Evolutionary conservation across 148 eudicot genomes (phyloP).

Genomic region (Polygonum aviculare): DNA sequence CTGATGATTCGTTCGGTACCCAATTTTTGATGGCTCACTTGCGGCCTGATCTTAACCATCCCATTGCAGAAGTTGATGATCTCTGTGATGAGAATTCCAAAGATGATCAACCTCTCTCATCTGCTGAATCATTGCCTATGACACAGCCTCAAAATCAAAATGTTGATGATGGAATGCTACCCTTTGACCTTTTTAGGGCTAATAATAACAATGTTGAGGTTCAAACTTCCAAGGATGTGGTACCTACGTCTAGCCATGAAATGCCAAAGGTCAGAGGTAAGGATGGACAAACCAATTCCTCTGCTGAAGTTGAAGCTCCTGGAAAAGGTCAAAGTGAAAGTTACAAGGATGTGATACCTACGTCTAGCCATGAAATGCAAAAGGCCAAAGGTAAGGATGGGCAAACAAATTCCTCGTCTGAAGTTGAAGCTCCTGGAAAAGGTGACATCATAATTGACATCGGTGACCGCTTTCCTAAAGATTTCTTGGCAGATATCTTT

Average conservation of each 20-base stretch:
- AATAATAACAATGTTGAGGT: slow-evolving; percentile 11
- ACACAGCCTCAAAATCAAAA: slow-evolving; percentile 8
- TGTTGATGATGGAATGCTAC: slow-evolving; percentile 6
- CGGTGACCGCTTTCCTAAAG: slow-evolving; percentile 89
- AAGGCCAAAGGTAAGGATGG: slow-evolving; percentile 4
- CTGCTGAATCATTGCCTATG: slow-evolving; percentile 6
- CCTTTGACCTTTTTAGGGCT: slow-evolving; percentile 24
- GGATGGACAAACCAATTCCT: slow-evolving; percentile 11
- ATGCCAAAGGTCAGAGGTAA: neutral
- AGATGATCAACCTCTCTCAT: slow-evolving; percentile 7
- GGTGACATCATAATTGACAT: slow-evolving; percentile 86
- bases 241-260: slow-evolving; percentile 16
- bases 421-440: slow-evolving; percentile 24
- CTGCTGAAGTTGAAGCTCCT: slow-evolving; percentile 16
- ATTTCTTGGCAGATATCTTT: slow-evolving; percentile 42
- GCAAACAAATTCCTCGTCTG: slow-evolving; percentile 13
- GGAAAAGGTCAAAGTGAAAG: neutral
- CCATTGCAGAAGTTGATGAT: slow-evolving; percentile 10
- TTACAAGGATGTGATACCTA: slow-evolving; percentile 26
- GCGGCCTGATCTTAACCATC: slow-evolving; percentile 24
- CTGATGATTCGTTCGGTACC: slow-evolving; percentile 78
- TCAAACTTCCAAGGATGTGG: slow-evolving; percentile 22
- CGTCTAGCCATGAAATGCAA: slow-evolving; percentile 12
- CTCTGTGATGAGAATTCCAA: slow-evolving; percentile 11
- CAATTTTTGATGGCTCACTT: slow-evolving; percentile 62